phyloP scores from a whole-genome alignment of 192 early-diverging fungal species.

The Coemansia sp. region DNA sequence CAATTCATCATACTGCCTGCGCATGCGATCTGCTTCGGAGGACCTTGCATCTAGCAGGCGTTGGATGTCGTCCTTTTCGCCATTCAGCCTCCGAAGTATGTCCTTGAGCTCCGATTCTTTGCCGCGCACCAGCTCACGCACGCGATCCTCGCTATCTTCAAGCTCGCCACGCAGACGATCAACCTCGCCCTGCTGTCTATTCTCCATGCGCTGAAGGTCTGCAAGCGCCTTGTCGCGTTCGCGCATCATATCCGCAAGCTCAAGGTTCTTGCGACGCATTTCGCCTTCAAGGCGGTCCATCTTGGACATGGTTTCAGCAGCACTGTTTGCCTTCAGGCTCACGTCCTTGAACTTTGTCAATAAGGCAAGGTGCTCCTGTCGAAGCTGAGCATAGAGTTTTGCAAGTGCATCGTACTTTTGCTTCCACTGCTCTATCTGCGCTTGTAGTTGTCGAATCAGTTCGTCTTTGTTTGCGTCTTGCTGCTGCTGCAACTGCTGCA shows the following conservation, averaged over 20 bases:
- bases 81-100: slow-evolving; percentile 77
- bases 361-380: slow-evolving; percentile 93
- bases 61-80: slow-evolving; percentile 83
- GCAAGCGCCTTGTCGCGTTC: slow-evolving; percentile 84
- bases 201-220: slow-evolving; percentile 75
- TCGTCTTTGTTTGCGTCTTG: slow-evolving; percentile 82
- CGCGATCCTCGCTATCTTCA: slow-evolving; percentile 71
- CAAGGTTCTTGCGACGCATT: slow-evolving; percentile 72
- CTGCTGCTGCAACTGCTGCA: slow-evolving; percentile 70
- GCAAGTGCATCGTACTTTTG: slow-evolving; percentile 97
- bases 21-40: slow-evolving; percentile 40
- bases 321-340: slow-evolving; percentile 75
- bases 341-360: slow-evolving; percentile 87
- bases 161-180: slow-evolving; percentile 76
- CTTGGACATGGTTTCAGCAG: slow-evolving; percentile 81
- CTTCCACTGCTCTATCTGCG: slow-evolving; percentile 94
- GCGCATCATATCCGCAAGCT: slow-evolving; percentile 86
- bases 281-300: slow-evolving; percentile 78
- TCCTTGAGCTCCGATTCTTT: slow-evolving; percentile 83
- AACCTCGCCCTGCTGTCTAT: slow-evolving; percentile 82
- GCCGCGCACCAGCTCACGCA: slow-evolving; percentile 73
- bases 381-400: slow-evolving; percentile 95
- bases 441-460: slow-evolving; percentile 79
- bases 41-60: slow-evolving; percentile 46
- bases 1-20: slow-evolving; percentile 47